phyloP scores from a whole-genome alignment of 352 stramenopile genomes.

The Hyaloperonospora brassicae region DNA sequence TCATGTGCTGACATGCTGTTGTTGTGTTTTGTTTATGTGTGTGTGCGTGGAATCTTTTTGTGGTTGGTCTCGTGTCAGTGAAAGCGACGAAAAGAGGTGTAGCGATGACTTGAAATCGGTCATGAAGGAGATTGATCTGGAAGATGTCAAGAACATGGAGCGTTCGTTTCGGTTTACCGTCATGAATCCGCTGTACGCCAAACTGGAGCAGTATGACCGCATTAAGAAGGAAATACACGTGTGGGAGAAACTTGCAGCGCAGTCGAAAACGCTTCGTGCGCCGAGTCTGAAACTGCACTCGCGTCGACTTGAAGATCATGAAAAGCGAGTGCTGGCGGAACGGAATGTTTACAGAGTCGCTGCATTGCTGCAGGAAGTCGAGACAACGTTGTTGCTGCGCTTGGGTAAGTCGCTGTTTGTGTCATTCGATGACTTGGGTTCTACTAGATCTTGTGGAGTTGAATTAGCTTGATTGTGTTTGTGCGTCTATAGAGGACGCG shows the following conservation, averaged over 20 bases:
- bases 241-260: conserved; percentile 17
- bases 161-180: conserved; percentile 76
- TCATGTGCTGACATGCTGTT: no score
- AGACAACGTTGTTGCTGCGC: conserved; percentile 32
- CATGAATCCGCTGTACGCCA: conserved; percentile 48
- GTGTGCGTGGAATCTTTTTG: no score
- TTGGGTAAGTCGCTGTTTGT: conserved; percentile 28
- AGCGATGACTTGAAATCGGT: conserved; percentile 36
- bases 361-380: conserved; percentile 28
- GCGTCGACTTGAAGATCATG: conserved; percentile 34
- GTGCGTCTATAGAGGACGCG: conserved; percentile 27
- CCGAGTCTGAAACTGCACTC: conserved; percentile 28
- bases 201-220: conserved; percentile 41
- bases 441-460: background rate
- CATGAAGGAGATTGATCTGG: conserved; percentile 47
- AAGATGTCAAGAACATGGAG: conserved; percentile 57
- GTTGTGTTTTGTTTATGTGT: no score
- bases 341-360: conserved; percentile 33
- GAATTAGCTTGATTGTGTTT: background rate
- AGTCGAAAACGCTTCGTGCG: conserved; percentile 20
- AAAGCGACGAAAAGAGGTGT: conserved; percentile 10
- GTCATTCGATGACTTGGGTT: background rate
- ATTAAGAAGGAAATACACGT: conserved; percentile 34
- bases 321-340: conserved; percentile 31
- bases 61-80: conserved; percentile 10